phyloP scores from a whole-genome alignment of 179 eudicot genomes.

The Corrigiola litoralis region DNA sequence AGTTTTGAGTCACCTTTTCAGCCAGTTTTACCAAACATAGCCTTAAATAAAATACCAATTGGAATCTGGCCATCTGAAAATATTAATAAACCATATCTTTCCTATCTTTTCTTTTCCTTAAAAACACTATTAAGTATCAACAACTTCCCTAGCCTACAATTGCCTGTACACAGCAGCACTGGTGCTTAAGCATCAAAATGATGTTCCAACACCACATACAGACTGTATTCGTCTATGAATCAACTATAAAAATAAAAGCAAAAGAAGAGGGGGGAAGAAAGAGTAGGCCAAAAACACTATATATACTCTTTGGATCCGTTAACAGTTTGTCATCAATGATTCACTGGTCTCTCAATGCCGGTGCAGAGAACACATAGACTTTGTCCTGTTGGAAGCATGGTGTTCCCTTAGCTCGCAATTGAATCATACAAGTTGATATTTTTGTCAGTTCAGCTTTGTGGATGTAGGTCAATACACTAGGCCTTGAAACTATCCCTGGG shows the following conservation, averaged over 20 bases:
- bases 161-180: conserved; percentile 21
- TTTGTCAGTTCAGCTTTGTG: conserved; percentile 6
- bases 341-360: neutral
- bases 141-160: conserved; percentile 18
- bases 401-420: neutral
- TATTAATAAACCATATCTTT: too few species aligned
- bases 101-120: too few species aligned
- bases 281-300: conserved; percentile 14
- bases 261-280: neutral
- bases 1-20: too few species aligned
- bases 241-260: neutral
- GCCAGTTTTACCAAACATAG: too few species aligned
- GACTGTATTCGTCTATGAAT: conserved; percentile 11
- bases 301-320: conserved; percentile 11
- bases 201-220: conserved; percentile 12
- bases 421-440: neutral
- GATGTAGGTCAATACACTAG: neutral
- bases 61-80: too few species aligned
- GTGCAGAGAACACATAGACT: neutral
- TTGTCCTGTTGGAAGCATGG: conserved; percentile 11
- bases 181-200: conserved; percentile 13
- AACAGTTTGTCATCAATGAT: too few species aligned
- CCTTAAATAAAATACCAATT: too few species aligned
- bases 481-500: conserved; percentile 31
- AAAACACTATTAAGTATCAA: conserved; percentile 9